Base-by-base conservation (phyloP, 768 basidiomycete species). In the Lactarius akahatsu region DNA sequence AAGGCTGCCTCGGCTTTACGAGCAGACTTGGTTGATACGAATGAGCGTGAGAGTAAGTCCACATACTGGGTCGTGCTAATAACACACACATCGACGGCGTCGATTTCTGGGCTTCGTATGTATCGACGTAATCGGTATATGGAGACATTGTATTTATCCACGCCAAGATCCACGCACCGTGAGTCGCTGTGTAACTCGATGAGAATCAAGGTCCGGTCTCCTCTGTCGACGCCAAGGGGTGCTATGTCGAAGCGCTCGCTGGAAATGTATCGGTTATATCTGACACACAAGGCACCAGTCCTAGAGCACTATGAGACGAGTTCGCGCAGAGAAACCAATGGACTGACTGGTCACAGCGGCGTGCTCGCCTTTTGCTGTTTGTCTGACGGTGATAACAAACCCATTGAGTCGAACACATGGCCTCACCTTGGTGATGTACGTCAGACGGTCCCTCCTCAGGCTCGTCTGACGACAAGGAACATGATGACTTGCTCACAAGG, bases 361-460 rank as follows among this genome's bases (percentile, higher is more conserved):
- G 26, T 28, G 18, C 18, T 30, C 26, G 16, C 18, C 28, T 61
- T 36, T 6, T 20, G 26, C 30, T 13, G 23, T 8, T n/a, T 15
- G 38, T 20, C n/a, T 11, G 32, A 36, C 54, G 54, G 36, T 16
- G 38, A 41, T 55, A 38, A 52, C 38, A 40, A 40, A 18, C 26
- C 28, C 26, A 30, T 57, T 55, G 50, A 52, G 26, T n/a, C 10
- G 28, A 15, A 26, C 23, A 20, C 20, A 28, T 41, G 61, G 26
- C 38, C 61, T 62, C 18, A 30, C 61, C 23, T 47, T 61, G 16
- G 32, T 15, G 43, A 45, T 63, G 57, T 64, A 64, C 47, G 36
- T 50, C 32, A 52, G 36, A 38, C 13, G 8, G n/a, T 34, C 32
- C 23, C 50, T 26, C 50, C 23, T 6, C 5, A 26, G 50, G 50